A percentile compares a stretch with the other conserved stretches of the same genome.
phyloP scores from a whole-genome alignment of 2,329 filamentous ascomycete genomes.

The Fusarium verrucosum region DNA sequence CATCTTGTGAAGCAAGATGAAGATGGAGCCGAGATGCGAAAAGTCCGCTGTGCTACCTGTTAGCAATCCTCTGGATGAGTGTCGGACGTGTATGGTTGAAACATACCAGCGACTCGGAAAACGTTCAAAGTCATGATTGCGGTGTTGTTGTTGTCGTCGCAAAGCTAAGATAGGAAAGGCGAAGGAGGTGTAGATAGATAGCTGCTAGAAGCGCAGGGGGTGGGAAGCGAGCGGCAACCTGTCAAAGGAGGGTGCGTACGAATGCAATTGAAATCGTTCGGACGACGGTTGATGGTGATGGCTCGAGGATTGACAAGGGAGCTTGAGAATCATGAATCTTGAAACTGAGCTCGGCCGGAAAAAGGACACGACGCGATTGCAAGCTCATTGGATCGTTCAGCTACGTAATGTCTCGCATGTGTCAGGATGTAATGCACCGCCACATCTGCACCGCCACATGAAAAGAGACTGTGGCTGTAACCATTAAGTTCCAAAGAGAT shows the following conservation, averaged over 20 bases:
- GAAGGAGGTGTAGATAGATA: conserved; percentile 17
- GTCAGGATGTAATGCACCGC: conserved; percentile 10
- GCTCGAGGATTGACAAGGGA: conserved; percentile 37
- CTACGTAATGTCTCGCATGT: conserved; percentile 33
- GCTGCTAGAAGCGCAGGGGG: conserved; percentile 35
- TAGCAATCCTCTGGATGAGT: conserved; percentile 8
- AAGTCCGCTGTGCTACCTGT: conserved; percentile 75
- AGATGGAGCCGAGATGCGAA: conserved; percentile 92
- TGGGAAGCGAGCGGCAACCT: conserved; percentile 30
- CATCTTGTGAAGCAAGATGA: conserved; percentile 98
- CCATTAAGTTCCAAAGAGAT: not conserved
- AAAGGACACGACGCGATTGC: conserved; percentile 48
- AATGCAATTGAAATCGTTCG: conserved; percentile 31
- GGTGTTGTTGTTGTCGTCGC: conserved; percentile 20
- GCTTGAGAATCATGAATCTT: conserved; percentile 41
- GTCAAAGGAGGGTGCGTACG: conserved; percentile 13
- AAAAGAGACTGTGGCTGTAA: conserved; percentile 5
- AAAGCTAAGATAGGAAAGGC: conserved; percentile 23
- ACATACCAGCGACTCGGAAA: conserved; percentile 66
- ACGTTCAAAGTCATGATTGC: conserved; percentile 62
- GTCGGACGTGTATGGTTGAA: not conserved
- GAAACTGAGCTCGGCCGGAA: conserved; percentile 36
- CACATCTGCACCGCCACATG: conserved; percentile 10
- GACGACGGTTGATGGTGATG: conserved; percentile 22
- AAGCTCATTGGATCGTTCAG: conserved; percentile 44